Base-by-base conservation (phyloP, 1,284 basidiomycete species). In the Hemileia vastatrix region DNA sequence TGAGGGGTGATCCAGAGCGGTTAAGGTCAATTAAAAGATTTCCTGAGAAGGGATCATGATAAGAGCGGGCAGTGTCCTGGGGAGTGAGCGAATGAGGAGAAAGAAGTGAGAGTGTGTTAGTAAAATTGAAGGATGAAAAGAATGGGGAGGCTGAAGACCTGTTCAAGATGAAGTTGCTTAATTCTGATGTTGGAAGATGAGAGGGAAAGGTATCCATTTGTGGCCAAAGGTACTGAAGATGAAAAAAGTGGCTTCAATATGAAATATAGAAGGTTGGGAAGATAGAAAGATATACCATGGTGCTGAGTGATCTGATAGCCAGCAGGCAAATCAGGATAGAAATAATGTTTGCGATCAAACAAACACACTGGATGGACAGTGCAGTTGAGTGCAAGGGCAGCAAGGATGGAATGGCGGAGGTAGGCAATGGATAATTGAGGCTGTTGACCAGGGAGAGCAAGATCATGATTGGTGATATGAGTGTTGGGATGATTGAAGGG, bases 301-400 rank as follows among this genome's bases (percentile, higher is more conserved):
- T 90, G 87, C 73, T 97, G 94, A 0, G 94, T 97, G 67, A 97
- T 94, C 77, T 99, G 95, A 77, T 93, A 98, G 0, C 93, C 94
- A 2, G 86, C 81, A 0, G 95, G 91, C 32, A 96, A 82, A 77
- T 98, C 94, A 1, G 90, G 83, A 74, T 99, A 98, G 77, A 97
- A 97, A 76, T 98, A 99, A 76, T 98, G 94, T 75, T 99, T 99
- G 68, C 94, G 81, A 77, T 99, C 94, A 68, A 96, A 96, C 1
- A 86, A 81, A 0, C 88, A 93, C n/a, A 81, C 80, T 0, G 69
- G 69, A 69, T 89, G 87, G 6, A 97, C 81, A 0, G 82, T 68
- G 49, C 88, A 85, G 36, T 84, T 78, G 32, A 98, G 80, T 1
- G 93, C 92, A 1, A 94, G 71, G 0, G 92, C 87, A 0, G 91